These are phyloP conservation scores for Jatropha multifida DNA, from an alignment of 441 rosid genomes.

Conservation along the genomic window DNA sequence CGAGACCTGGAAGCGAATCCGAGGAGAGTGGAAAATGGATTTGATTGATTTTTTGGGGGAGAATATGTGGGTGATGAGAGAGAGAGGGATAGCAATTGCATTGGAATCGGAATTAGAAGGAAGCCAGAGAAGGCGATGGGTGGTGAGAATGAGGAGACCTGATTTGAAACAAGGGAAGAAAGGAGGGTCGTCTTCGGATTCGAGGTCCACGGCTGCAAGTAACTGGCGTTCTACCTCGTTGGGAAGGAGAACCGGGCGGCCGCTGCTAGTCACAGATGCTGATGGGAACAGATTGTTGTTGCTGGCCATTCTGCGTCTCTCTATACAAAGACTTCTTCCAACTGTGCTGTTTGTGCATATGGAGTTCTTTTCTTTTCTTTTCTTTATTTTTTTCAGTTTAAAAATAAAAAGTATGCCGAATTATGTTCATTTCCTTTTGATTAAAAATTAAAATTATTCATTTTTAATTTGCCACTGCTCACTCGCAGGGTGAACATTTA, in stretches of 20 bases:
- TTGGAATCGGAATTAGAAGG: slow-evolving; percentile 45
- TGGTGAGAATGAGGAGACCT: slow-evolving; percentile 73
- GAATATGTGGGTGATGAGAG: slow-evolving; percentile 54
- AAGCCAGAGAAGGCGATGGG: slow-evolving; percentile 90
- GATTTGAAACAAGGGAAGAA: slow-evolving; percentile 42
- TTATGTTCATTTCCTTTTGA: no score
- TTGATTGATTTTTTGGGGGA: slow-evolving; percentile 74
- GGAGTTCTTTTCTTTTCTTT: no score
- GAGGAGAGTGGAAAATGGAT: slow-evolving; percentile 80
- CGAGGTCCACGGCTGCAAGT: slow-evolving; percentile 78
- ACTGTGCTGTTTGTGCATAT: no score
- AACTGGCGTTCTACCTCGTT: slow-evolving; percentile 73
- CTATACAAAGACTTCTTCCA: no score
- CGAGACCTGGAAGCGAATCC: slow-evolving; percentile 74
- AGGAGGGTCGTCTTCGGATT: slow-evolving; percentile 52
- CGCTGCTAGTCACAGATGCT: slow-evolving; percentile 60
- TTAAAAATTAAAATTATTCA: no score
- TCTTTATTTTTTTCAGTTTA: no score
- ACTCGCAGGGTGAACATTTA: no score
- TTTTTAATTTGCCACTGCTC: no score
- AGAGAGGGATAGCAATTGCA: slow-evolving; percentile 52
- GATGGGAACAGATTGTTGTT: slow-evolving; percentile 24
- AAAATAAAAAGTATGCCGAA: no score
- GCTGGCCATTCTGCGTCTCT: slow-evolving; percentile 13
- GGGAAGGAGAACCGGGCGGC: slow-evolving; percentile 73